Evolutionary conservation across 2,329 filamentous ascomycete species (phyloP).

Genomic region (Talaromyces rugulosus): DNA sequence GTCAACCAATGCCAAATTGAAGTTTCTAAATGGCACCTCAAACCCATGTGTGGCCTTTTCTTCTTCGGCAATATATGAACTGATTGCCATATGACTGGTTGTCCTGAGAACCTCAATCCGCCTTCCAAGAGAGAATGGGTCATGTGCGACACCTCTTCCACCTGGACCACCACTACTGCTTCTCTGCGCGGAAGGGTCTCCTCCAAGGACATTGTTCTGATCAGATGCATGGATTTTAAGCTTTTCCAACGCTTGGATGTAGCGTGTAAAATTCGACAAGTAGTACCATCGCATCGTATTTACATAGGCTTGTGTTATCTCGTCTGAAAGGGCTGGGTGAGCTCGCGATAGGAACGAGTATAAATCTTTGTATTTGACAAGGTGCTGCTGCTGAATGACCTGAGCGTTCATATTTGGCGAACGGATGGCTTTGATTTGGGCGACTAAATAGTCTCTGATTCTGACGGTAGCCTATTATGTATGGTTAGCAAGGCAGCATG

Average conservation of each 20-base stretch:
- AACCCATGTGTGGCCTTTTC: slow-evolving; percentile 81
- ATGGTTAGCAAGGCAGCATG: not conserved
- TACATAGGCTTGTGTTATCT: slow-evolving; percentile 90
- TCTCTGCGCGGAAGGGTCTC: slow-evolving; percentile 68
- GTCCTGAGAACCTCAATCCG: slow-evolving; percentile 77
- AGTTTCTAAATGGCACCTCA: slow-evolving; percentile 87
- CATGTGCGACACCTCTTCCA: slow-evolving; percentile 50
- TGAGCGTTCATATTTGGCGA: slow-evolving; percentile 97
- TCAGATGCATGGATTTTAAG: slow-evolving; percentile 80
- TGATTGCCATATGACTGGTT: slow-evolving; percentile 68
- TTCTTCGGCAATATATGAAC: slow-evolving; percentile 88
- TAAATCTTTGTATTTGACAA: slow-evolving; percentile 82
- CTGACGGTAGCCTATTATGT: slow-evolving; percentile 77
- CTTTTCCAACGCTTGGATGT: slow-evolving; percentile 77
- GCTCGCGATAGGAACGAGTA: slow-evolving; percentile 80
- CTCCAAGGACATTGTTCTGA: slow-evolving; percentile 75
- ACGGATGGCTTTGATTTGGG: slow-evolving; percentile 88
- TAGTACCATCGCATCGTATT: slow-evolving; percentile 99
- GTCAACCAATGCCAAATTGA: slow-evolving; percentile 89
- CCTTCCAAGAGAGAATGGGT: slow-evolving; percentile 84
- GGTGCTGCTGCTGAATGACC: slow-evolving; percentile 89
- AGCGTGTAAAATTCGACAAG: slow-evolving; percentile 81
- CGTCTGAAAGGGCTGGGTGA: slow-evolving; percentile 76
- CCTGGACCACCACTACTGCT: slow-evolving; percentile 28
- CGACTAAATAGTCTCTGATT: slow-evolving; percentile 89